Base-by-base conservation (phyloP, 305 asterid species). In the Nicotiana rustica region DNA sequence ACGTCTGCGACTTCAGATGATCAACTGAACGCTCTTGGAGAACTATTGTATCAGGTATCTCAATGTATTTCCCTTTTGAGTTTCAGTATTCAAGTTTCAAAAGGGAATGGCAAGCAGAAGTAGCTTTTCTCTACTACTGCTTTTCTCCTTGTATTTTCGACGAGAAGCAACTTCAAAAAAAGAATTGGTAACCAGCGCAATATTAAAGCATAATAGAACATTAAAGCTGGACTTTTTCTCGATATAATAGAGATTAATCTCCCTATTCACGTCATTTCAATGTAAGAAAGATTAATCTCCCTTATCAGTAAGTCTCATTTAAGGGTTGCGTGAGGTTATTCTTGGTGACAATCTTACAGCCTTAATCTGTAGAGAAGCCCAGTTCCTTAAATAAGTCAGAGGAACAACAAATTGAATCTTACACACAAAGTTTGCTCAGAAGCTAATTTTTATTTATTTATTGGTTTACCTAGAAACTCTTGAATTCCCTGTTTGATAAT, bases 11-110 rank as follows among this genome's bases (percentile, higher is more conserved):
- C 92, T 81, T 96, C 99, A 36, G 98, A 94, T 38, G 92, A 96
- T 1, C 99, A 94, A 80, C 88, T 94, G 82, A 85, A 92, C 52
- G 93, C 99, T 78, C 92, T 96, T 4, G 98, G 99, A 79, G 99
- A 94, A 83, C 86, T 96, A 82, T 66, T 96, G 89, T 94, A 96
- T 87, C 98, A 94, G 97, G 99, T 94, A 87, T 49, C 38, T 60
- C 65, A 15, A 18, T 68, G 49, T 25, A 4, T 64, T 44, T 21
- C 44, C 38, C 56, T 36, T 44, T 49, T 13, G 4, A 13, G 61
- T 47, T 47, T 44, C 38, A 47, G 62, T 71, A 47, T 19, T 70
- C 61, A 18, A 44, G 61, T 71, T 21, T 47, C 12, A 70, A 70
- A 4, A 70, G 78, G 60, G 12, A 70, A 70, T n/a, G 5, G 57